Evolutionary conservation across 2,329 filamentous ascomycete species (phyloP), one percentile per base, ranked within the genome.

Genomic region (Aureobasidium melanogenum): DNA sequence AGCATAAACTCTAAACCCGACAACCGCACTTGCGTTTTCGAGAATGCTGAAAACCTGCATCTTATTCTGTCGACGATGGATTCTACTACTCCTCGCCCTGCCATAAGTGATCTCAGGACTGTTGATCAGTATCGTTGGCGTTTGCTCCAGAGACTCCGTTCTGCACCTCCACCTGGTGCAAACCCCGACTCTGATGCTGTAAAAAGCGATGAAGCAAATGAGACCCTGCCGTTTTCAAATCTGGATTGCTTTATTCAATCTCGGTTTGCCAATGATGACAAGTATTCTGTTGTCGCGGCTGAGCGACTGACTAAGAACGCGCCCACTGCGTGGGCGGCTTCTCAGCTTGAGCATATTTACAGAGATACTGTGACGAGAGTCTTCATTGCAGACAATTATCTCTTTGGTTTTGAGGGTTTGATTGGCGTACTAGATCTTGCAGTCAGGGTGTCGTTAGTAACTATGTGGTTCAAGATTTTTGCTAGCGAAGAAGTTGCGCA

Each of bases 11-110:
- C 75, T 0, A 73, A 78, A 26, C 75, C 81, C 47, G 83, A 84
- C 62, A 86, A 80, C 64, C 74, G 77, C 41, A 88, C 85, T 0
- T 69, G 87, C 8, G 80, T 77, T 73, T 72, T 86, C 10, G 83
- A 84, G 6, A 77, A 77, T 14, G 80, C 82, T 0, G 76, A 82
- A 14, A 66, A 83, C 1, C 71, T 88, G 10, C 74, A 76, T 19
- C 73, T 73, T 34, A 66, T 80, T 8, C 74, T 80, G 24, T 24
- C 19, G 6, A 28, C 24, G 17, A n/a, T 28, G 2, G 12, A 32
- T 24, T 15, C 19, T 5, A 24, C 32, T 36, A 50, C 44, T 10
- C 12, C 28, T 39, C 26, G 5, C 14, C 10, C n/a, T 15, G 26
- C 14, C 0, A 32, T 24, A 17, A 1, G 17, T 36, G 34, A 32